Base-by-base conservation (phyloP, 2,329 filamentous ascomycete species). In the Penicillium sp. region DNA sequence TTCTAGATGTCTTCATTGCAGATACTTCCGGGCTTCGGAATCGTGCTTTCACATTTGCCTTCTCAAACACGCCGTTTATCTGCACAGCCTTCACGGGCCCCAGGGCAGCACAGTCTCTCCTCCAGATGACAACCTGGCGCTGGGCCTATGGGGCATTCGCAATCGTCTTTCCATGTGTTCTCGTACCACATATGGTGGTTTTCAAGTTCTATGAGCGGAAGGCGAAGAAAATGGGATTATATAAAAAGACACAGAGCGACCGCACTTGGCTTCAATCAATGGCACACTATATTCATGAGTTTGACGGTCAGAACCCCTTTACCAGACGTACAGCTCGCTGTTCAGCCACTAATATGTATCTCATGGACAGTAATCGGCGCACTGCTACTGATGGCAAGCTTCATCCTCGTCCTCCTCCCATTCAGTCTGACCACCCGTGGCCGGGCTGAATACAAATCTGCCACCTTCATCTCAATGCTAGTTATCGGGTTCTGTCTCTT, bases 121-220 rank as follows among this genome's bases (percentile, higher is more conserved):
- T 85, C 31, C 66, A 74, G 0, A 78, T 79, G 0, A 78, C 82
- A 11, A 83, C 81, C 26, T 90, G 84, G 83, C 82, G 86, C 30
- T 90, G 88, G 88, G 86, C 79, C 1, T 90, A 86, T 68, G 88
- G 86, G 26, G 77, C 80, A 23, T 90, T 89, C 69, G 79, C 83
- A 45, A 86, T 91, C 59, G 78, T 90, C 63, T 81, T 84, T 4
- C 87, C 87, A 0, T 72, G 82, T 54, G 79, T 86, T 35, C 83
- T 82, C 7, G 41, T 85, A 9, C 88, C 89, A 0, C 78, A 90
- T 7, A 82, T 84, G 31, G 64, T 77, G 7, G 73, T 88, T 26
- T 84, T 89, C 69, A 78, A 83, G 58, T 76, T 78, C 66, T 87
- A 88, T 69, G 81, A 87, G 64, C 76, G 73, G 57, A 88, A 88